Conservation (phyloP, 345 rosid species). For the Linum tenue region DNA sequence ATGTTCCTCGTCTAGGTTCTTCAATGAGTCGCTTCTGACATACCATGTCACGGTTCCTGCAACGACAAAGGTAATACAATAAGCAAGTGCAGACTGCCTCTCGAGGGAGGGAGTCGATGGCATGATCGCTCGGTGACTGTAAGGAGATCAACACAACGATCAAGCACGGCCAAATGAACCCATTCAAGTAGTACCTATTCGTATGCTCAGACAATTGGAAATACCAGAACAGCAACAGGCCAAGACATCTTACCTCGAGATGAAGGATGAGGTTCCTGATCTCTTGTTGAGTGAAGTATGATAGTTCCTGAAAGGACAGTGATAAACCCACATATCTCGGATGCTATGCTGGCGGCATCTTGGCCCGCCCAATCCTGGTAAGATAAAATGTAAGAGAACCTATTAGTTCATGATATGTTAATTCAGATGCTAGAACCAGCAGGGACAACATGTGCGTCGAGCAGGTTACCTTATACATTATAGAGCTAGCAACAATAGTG, state of each 20-base stretch:
- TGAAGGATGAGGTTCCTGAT: slow-evolving; percentile 53
- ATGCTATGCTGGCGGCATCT: slow-evolving; percentile 56
- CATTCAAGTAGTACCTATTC: too few species aligned
- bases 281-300: slow-evolving; percentile 76
- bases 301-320: slow-evolving; percentile 80
- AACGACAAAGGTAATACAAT: neutral
- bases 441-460: neutral
- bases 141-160: too few species aligned
- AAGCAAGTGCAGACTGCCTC: too few species aligned
- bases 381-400: slow-evolving; percentile 7
- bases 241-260: slow-evolving; percentile 31
- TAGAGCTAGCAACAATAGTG: slow-evolving; percentile 68
- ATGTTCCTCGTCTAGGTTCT: slow-evolving; percentile 55
- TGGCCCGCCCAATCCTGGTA: slow-evolving; percentile 90
- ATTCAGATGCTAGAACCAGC: neutral
- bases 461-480: slow-evolving; percentile 70
- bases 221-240: neutral
- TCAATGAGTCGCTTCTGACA: slow-evolving; percentile 44
- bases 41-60: slow-evolving; percentile 68
- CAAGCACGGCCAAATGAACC: too few species aligned
- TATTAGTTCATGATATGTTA: neutral
- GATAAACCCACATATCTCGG: slow-evolving; percentile 86
- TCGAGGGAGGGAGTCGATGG: too few species aligned
- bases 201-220: neutral
- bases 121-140: too few species aligned